Evolutionary conservation across 306 rosid genomes (phyloP).

Genomic region (Ormosia emarginata): DNA sequence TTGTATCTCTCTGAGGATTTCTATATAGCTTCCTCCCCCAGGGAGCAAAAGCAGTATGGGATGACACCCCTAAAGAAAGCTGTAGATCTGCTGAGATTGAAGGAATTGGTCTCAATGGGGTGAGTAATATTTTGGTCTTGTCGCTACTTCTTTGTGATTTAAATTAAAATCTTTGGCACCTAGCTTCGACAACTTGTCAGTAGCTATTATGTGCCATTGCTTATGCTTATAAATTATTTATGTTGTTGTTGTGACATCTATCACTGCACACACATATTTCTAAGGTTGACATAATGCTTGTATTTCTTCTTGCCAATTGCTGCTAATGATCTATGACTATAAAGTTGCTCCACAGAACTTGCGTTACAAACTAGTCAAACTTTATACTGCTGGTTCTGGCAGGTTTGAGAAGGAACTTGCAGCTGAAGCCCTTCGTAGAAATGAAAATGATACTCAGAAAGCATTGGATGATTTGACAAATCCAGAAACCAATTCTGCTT

Average conservation of each 20-base stretch:
- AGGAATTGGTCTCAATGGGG: constrained; percentile 76
- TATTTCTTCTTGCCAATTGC: background rate
- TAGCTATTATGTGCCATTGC: background rate
- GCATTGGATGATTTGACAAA: constrained; percentile 87
- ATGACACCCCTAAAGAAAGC: constrained; percentile 70
- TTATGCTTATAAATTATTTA: constrained; percentile 1
- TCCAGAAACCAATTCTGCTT: constrained; percentile 67
- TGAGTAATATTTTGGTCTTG: constrained; percentile 29
- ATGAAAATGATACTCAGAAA: constrained; percentile 72
- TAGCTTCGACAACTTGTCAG: background rate
- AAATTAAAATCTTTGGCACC: background rate
- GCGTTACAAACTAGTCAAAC: background rate
- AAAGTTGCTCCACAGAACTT: background rate
- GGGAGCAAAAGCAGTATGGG: constrained; percentile 86
- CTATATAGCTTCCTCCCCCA: constrained; percentile 30
- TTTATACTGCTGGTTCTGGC: constrained; percentile 18
- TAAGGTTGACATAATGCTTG: background rate
- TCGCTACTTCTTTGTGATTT: background rate
- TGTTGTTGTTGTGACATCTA: background rate
- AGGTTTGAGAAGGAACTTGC: constrained; percentile 82
- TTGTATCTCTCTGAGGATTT: background rate
- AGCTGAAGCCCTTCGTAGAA: constrained; percentile 87
- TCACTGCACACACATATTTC: background rate
- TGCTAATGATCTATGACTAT: background rate
- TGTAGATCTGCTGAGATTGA: constrained; percentile 70